Base-by-base conservation (phyloP, 257 asterid genomes). In the Gynochthodes officinalis region DNA sequence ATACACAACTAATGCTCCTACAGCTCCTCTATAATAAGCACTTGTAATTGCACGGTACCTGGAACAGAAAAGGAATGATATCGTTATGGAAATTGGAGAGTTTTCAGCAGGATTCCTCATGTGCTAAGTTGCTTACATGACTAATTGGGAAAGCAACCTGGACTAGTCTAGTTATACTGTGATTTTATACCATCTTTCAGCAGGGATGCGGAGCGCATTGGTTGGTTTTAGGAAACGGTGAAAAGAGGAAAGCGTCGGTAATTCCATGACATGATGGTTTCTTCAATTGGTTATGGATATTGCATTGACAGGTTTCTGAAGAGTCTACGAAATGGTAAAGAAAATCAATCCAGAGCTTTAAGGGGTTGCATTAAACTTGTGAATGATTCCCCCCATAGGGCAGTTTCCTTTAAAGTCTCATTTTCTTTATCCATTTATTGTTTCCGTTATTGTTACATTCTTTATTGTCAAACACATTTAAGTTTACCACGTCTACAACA, bases 1-100 rank as follows among this genome's bases (percentile, higher is more conserved):
- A 19, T 91, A 91, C 32, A 91, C 97, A 1, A 91, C 82, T 19
- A 91, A 73, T 2, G 97, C 96, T 6, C 97, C 96, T 0, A 91
- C 95, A 0, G 96, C 97, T 49, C 97, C 97, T 78, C 97, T 75
- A 75, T 91, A 91, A 73, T 91, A 91, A 3, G 97, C 97, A 18
- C 96, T 91, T 8, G 97, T 89, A 71, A 91, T 91, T 13, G 97
- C 97, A 0, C 97, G 96, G 80, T 91, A 90, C 96, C 97, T 90
- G 67, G 46, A 48, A 23, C 70, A 44, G 32, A n/a, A 16, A 32
- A 65, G 40, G 25, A n/a, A 6, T 4, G 21, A 4, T 23, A 39
- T 46, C 9, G 61, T 5, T 19, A 50, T 1, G 14, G 57, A 50
- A 25, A 50, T 16, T 50, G 25, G 55, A 6, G n/a, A n/a, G n/a